Conservation (phyloP, 306 rosid genomes). For the Corylus avellana region DNA sequence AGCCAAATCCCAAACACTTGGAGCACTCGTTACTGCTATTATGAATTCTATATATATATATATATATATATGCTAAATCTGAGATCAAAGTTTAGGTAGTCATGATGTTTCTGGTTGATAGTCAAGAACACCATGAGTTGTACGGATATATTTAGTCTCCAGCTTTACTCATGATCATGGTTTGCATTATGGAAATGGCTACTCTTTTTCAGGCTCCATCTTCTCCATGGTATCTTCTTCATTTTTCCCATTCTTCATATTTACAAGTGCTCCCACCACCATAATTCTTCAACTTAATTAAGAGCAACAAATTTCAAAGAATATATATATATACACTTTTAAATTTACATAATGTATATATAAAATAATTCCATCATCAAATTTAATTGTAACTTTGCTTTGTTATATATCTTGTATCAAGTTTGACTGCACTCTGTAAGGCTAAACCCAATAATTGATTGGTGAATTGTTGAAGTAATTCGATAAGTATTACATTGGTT, state of each 20-base stretch:
- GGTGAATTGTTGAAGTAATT: too few species aligned
- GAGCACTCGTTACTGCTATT: not conserved
- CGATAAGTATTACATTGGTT: too few species aligned
- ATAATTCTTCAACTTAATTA: not conserved
- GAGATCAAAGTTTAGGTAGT: not conserved
- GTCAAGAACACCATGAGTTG: not conserved
- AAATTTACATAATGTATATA: too few species aligned
- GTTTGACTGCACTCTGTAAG: too few species aligned
- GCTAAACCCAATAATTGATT: too few species aligned
- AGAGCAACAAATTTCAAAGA: not conserved
- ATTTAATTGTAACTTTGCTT: too few species aligned
- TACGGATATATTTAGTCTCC: not conserved
- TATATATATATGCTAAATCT: not conserved
- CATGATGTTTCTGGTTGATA: not conserved
- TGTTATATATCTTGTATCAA: too few species aligned
- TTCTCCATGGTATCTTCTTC: too few species aligned
- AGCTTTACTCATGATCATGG: not conserved
- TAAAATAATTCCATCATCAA: too few species aligned
- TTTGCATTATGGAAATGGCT: not conserved
- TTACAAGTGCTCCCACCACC: not conserved
- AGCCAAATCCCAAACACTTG: constrained; percentile 9
- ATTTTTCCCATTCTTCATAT: not conserved
- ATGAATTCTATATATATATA: not conserved
- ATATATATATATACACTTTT: too few species aligned
- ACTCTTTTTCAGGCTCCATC: too few species aligned